These are phyloP conservation scores for Erysimum cheiri DNA, from an alignment of 441 rosid species.

Conservation along the genomic window DNA sequence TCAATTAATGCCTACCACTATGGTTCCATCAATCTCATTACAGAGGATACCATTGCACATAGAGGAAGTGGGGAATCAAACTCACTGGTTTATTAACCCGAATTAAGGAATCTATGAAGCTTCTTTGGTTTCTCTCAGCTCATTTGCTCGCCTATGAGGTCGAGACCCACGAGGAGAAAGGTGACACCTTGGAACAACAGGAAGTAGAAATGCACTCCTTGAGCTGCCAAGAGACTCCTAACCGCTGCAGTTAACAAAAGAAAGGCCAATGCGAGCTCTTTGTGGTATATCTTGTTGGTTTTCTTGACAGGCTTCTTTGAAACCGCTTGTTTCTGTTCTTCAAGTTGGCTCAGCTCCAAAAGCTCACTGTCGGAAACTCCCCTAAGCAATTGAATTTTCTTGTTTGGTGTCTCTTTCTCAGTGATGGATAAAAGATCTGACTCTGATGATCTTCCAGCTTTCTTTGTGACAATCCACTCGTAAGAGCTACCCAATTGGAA, in stretches of 20 bases:
- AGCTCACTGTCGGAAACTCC: constrained; percentile 80
- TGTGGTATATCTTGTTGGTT: constrained; percentile 77
- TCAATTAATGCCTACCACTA: constrained; percentile 44
- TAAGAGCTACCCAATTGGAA: constrained; percentile 88
- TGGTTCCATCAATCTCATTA: constrained; percentile 46
- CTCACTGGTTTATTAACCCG: constrained; percentile 37
- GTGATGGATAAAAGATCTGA: constrained; percentile 70
- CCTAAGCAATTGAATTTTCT: constrained; percentile 53
- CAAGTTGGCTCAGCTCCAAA: constrained; percentile 56
- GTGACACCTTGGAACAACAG: constrained; percentile 84
- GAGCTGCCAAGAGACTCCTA: constrained; percentile 78
- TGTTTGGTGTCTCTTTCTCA: constrained; percentile 59
- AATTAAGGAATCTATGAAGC: constrained; percentile 21
- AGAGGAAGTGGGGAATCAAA: constrained; percentile 18
- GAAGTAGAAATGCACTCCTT: constrained; percentile 90
- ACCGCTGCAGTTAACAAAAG: constrained; percentile 81
- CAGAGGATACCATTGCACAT: constrained; percentile 37
- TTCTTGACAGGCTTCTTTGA: constrained; percentile 53
- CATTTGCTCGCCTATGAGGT: constrained; percentile 88
- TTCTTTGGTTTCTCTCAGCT: constrained; percentile 43
- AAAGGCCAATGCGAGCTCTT: constrained; percentile 85
- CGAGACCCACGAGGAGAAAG: constrained; percentile 92
- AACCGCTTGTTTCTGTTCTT: constrained; percentile 59
- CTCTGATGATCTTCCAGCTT: constrained; percentile 86
- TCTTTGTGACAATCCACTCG: constrained; percentile 96